Conservation (phyloP, 768 basidiomycete genomes). For the Suillus sp. region DNA sequence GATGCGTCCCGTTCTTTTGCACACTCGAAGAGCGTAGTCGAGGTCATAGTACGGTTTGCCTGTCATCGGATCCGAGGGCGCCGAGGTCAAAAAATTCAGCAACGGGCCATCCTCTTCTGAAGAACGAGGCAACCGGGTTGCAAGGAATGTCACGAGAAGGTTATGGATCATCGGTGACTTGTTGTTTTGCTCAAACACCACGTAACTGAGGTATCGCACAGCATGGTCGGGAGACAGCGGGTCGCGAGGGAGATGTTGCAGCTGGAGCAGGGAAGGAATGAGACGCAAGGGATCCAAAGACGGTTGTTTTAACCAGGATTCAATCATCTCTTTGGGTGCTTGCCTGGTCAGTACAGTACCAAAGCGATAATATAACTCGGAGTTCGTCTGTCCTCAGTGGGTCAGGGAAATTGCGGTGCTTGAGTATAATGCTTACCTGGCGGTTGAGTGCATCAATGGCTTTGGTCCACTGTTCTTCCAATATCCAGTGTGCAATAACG, state of each 20-base stretch:
- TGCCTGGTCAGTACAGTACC: conserved; percentile 85
- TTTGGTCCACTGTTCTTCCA: conserved; percentile 90
- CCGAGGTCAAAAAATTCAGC: conserved; percentile 78
- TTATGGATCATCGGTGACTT: conserved; percentile 91
- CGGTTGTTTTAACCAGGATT: conserved; percentile 87
- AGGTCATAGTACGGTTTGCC: conserved; percentile 93
- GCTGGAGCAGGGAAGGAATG: conserved; percentile 84
- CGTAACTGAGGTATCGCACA: conserved; percentile 84
- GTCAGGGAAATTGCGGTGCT: conserved; percentile 5
- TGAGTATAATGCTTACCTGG: conserved; percentile 55
- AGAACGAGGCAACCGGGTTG: conserved; percentile 50
- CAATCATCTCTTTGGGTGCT: conserved; percentile 86
- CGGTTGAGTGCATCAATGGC: conserved; percentile 89
- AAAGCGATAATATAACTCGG: conserved; percentile 92
- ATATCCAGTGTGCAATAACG: conserved; percentile 89
- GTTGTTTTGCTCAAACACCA: conserved; percentile 79
- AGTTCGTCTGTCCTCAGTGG: conserved; percentile 55
- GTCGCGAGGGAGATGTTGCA: conserved; percentile 73
- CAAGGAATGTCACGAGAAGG: conserved; percentile 86
- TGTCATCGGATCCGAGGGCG: conserved; percentile 81
- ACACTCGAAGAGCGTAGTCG: conserved; percentile 93
- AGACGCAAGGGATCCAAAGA: conserved; percentile 80
- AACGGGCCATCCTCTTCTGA: conserved; percentile 73
- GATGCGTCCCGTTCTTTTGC: conserved; percentile 77
- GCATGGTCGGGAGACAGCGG: conserved; percentile 81